Percentiles rank a stretch among this genome's conserved stretches.
Conservation (phyloP, 805 yeast genomes). For the Myxozyma melibiosi region DNA sequence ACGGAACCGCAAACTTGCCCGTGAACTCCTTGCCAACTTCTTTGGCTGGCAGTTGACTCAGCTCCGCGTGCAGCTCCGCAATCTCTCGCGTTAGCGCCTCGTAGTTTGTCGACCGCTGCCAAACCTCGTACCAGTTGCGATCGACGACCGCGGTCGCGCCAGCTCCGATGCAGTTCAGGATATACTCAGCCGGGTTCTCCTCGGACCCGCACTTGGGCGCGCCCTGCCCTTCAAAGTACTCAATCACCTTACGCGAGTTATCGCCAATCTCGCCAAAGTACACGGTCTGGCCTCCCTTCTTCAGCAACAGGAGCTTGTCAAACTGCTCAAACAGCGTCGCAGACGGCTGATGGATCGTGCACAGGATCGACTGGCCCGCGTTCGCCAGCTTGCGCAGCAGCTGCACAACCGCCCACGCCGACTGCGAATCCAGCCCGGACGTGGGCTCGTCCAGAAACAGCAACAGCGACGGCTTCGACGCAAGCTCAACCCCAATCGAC, state of each 20-base stretch:
- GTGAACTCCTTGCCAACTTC: slow-evolving; percentile 34
- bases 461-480: slow-evolving; percentile 65
- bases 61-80: slow-evolving; percentile 41
- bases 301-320: slow-evolving; percentile 65
- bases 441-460: slow-evolving; percentile 70
- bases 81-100: slow-evolving; percentile 42
- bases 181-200: slow-evolving; percentile 78
- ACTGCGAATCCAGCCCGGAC: slow-evolving; percentile 63
- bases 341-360: slow-evolving; percentile 80
- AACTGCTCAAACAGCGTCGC: slow-evolving; percentile 68
- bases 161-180: slow-evolving; percentile 74
- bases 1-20: slow-evolving; percentile 51
- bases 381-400: slow-evolving; percentile 66
- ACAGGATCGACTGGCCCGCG: slow-evolving; percentile 73
- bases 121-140: slow-evolving; percentile 65
- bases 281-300: slow-evolving; percentile 77
- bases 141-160: slow-evolving; percentile 68
- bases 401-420: slow-evolving; percentile 71
- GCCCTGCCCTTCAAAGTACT: slow-evolving; percentile 71
- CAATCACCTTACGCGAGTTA: slow-evolving; percentile 57
- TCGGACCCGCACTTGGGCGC: slow-evolving; percentile 62
- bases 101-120: slow-evolving; percentile 56
- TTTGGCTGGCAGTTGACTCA: slow-evolving; percentile 33
- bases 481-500: slow-evolving; percentile 72
- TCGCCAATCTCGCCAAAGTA: slow-evolving; percentile 81